Evolutionary conservation across 2,329 filamentous ascomycete species (phyloP).

Genomic region (Lasiodiplodia sp.): DNA sequence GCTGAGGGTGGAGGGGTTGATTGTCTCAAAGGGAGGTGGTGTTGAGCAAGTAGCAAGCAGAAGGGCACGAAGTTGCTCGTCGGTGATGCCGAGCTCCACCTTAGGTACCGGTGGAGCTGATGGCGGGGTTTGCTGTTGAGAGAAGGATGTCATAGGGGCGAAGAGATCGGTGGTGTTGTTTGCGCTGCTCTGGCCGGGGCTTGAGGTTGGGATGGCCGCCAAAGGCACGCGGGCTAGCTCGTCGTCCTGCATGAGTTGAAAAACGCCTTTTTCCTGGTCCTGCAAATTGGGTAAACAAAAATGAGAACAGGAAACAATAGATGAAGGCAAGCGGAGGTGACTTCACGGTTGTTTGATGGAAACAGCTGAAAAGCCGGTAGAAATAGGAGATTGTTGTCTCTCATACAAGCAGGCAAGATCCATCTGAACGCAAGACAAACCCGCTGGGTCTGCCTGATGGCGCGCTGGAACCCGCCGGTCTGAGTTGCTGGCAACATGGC

Average conservation of each 20-base stretch:
- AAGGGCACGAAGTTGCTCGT: neutral
- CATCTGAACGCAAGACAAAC: constrained; percentile 13
- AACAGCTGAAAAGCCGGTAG: neutral
- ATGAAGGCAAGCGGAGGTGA: neutral
- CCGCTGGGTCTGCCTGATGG: neutral
- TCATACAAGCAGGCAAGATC: neutral
- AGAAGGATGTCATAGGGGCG: neutral
- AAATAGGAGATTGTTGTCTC: constrained; percentile 3
- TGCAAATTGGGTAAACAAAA: neutral
- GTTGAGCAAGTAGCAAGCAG: constrained; percentile 3
- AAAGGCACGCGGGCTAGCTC: neutral
- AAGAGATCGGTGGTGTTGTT: neutral
- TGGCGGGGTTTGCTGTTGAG: neutral
- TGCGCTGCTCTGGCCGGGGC: neutral
- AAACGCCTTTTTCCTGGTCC: too few species aligned
- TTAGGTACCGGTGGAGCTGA: neutral
- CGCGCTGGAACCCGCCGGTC: neutral
- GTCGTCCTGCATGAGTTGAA: neutral
- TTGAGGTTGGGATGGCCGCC: constrained; percentile 8
- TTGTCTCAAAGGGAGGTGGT: constrained; percentile 16
- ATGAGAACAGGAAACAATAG: neutral
- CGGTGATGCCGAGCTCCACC: neutral
- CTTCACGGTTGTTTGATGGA: too few species aligned
- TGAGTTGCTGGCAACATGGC: constrained; percentile 3
- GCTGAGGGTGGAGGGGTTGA: constrained; percentile 21